These are phyloP conservation scores for Auricularia sp. DNA, from an alignment of 768 basidiomycete genomes.

Conservation along the genomic window DNA sequence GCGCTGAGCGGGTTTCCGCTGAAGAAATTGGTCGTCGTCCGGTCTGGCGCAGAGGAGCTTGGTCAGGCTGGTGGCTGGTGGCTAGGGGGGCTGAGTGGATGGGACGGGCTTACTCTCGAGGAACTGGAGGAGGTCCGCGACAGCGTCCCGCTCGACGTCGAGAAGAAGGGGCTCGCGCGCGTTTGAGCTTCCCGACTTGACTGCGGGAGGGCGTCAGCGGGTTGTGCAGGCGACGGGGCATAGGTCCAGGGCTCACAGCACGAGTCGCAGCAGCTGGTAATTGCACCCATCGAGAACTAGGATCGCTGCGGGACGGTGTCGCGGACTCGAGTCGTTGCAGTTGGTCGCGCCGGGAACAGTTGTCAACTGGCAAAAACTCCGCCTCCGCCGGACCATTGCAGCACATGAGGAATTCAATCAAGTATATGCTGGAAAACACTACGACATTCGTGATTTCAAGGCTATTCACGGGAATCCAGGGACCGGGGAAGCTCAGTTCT, in stretches of 20 bases:
- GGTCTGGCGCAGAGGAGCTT: conserved; percentile 47
- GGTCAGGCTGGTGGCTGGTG: neutral
- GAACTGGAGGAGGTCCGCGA: conserved; percentile 93
- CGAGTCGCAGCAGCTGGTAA: conserved; percentile 73
- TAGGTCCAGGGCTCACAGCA: conserved; percentile 48
- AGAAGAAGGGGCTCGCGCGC: conserved; percentile 78
- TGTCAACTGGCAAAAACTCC: too few relatives aligned
- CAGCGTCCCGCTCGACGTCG: conserved; percentile 94
- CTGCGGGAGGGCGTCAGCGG: conserved; percentile 30
- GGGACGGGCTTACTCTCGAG: conserved; percentile 71
- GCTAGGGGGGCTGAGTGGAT: too few relatives aligned
- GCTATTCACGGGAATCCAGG: too few relatives aligned
- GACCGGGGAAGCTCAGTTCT: too few relatives aligned
- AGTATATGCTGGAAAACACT: too few relatives aligned
- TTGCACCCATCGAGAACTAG: conserved; percentile 49
- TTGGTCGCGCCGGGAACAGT: too few relatives aligned
- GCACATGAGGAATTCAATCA: too few relatives aligned
- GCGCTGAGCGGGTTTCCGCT: conserved; percentile 84
- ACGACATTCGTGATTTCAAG: too few relatives aligned
- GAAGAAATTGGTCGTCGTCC: conserved; percentile 98
- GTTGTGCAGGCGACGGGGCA: neutral
- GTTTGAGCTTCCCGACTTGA: conserved; percentile 74
- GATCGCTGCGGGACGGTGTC: neutral
- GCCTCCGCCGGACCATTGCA: too few relatives aligned
- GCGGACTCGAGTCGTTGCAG: neutral